Conservation (phyloP, 2,329 filamentous ascomycete genomes). For the Fusarium sp. region DNA sequence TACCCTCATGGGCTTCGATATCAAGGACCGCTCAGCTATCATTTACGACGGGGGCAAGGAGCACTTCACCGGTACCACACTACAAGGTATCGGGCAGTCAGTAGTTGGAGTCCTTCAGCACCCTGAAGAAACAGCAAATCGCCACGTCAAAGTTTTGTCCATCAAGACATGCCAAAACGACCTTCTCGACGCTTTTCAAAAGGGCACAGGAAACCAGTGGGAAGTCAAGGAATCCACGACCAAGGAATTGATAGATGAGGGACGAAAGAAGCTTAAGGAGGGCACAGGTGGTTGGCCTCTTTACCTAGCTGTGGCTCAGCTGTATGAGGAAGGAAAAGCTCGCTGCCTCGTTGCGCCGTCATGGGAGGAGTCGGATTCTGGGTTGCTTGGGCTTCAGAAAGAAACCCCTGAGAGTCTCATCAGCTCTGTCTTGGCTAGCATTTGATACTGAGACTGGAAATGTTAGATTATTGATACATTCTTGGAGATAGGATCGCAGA, state of each 20-base stretch:
- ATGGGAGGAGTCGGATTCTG: constrained; percentile 30
- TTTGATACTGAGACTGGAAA: background rate
- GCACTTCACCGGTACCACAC: constrained; percentile 26
- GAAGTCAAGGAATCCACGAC: constrained; percentile 7
- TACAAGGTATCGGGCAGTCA: constrained; percentile 31
- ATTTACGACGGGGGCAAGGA: constrained; percentile 32
- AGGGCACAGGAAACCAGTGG: constrained; percentile 11
- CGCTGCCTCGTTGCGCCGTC: constrained; percentile 18
- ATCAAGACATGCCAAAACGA: constrained; percentile 36
- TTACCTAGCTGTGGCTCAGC: constrained; percentile 30
- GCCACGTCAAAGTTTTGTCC: constrained; percentile 24
- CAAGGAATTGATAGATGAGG: constrained; percentile 15
- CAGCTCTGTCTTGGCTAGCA: background rate
- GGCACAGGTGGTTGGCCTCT: constrained; percentile 24
- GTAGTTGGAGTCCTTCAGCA: constrained; percentile 29
- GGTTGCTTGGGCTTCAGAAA: constrained; percentile 4
- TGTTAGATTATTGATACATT: too few species aligned
- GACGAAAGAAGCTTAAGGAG: constrained; percentile 14
- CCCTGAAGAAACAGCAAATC: constrained; percentile 25
- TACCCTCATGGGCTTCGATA: constrained; percentile 29
- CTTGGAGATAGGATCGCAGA: too few species aligned
- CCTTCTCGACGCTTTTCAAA: constrained; percentile 16
- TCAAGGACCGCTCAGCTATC: constrained; percentile 2
- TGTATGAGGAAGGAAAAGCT: constrained; percentile 15
- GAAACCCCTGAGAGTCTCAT: constrained; percentile 12